These are phyloP conservation scores for Trametes cubensis DNA, from an alignment of 768 basidiomycete species.

Conservation along the genomic window DNA sequence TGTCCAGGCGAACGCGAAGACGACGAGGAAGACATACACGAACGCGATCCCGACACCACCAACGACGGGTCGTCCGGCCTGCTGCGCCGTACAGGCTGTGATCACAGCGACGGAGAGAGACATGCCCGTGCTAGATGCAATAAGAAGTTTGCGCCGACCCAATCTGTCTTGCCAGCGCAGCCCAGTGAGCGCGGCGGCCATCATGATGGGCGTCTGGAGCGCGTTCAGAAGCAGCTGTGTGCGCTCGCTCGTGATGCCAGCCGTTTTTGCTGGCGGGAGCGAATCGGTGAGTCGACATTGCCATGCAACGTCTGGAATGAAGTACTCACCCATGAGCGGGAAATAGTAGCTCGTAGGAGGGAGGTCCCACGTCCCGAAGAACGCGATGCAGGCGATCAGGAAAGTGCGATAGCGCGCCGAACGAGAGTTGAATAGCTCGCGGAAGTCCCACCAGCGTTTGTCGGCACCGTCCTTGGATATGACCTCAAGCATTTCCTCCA, in stretches of 20 bases:
- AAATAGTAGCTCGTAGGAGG: constrained; percentile 36
- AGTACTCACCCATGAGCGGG: constrained; percentile 31
- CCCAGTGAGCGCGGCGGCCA: constrained; percentile 38
- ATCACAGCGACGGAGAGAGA: constrained; percentile 36
- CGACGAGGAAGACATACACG: constrained; percentile 29
- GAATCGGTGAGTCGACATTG: background rate
- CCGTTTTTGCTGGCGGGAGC: constrained; percentile 31
- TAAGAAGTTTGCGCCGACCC: constrained; percentile 37
- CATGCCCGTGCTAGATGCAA: constrained; percentile 34
- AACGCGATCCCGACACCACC: constrained; percentile 37
- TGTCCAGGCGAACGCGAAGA: constrained; percentile 36
- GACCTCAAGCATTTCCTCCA: constrained; percentile 41
- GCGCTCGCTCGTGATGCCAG: constrained; percentile 37
- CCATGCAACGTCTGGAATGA: background rate
- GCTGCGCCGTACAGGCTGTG: constrained; percentile 37
- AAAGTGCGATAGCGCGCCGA: constrained; percentile 27
- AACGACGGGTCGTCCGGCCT: constrained; percentile 30
- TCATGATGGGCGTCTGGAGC: constrained; percentile 37
- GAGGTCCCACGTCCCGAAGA: constrained; percentile 55
- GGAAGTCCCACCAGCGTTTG: constrained; percentile 39
- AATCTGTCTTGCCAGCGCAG: constrained; percentile 37
- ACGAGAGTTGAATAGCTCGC: constrained; percentile 23
- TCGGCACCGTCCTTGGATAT: constrained; percentile 67
- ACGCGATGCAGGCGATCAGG: constrained; percentile 40
- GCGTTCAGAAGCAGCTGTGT: constrained; percentile 34